Conservation (phyloP, 345 rosid genomes). For the Physaria fendleri region DNA sequence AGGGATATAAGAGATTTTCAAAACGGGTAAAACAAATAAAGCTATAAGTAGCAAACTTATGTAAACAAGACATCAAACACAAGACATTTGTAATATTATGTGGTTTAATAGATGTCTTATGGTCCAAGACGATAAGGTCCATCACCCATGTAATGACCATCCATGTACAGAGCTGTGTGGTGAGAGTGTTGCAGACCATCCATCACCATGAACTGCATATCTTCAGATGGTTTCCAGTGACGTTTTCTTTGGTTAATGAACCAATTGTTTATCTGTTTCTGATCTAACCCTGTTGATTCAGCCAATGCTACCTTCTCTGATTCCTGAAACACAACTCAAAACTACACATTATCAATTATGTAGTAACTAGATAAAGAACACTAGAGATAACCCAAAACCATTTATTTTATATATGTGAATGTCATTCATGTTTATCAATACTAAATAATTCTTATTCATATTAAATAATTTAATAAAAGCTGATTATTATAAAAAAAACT, state of each 20-base stretch:
- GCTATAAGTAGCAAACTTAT: slow-evolving; percentile 6
- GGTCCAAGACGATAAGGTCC: slow-evolving; percentile 96
- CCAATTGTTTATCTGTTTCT: slow-evolving; percentile 98
- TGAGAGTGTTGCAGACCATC: slow-evolving; percentile 82
- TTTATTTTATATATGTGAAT: no score
- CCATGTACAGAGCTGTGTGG: slow-evolving; percentile 83
- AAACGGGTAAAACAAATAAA: neutral
- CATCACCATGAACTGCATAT: slow-evolving; percentile 99
- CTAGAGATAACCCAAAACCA: no score
- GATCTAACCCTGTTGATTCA: slow-evolving; percentile 95
- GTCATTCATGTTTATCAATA: no score
- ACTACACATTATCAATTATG: neutral
- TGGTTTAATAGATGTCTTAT: slow-evolving; percentile 31
- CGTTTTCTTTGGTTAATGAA: slow-evolving; percentile 97
- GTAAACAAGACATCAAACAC: no score
- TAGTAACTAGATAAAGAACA: neutral
- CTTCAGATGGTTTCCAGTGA: slow-evolving; percentile 99
- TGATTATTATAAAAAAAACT: no score
- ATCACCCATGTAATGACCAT: slow-evolving; percentile 82
- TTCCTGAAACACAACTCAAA: slow-evolving; percentile 43
- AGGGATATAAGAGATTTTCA: no score
- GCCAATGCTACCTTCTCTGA: slow-evolving; percentile 94
- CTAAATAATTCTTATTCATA: slow-evolving; percentile 52
- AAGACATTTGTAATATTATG: no score
- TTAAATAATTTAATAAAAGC: no score